phyloP scores from a whole-genome alignment of 768 basidiomycete genomes.

The Russula brevipes region DNA sequence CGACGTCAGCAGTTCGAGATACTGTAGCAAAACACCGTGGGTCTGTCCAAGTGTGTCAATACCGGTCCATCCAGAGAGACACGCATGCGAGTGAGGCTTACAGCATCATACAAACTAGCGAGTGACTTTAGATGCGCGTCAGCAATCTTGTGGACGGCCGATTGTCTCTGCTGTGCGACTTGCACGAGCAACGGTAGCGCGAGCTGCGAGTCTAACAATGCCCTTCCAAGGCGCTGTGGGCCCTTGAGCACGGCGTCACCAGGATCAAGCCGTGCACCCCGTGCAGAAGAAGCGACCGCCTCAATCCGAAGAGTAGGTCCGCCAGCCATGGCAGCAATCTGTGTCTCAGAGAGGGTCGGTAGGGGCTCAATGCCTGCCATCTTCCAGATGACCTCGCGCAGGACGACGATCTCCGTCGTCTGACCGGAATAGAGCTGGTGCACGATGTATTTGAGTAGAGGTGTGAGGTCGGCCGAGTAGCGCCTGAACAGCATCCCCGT shows the following conservation, averaged over 20 bases:
- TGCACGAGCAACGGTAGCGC: constrained; percentile 89
- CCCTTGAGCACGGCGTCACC: constrained; percentile 59
- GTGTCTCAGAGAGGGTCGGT: constrained; percentile 81
- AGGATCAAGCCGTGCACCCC: constrained; percentile 69
- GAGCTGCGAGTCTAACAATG: constrained; percentile 61
- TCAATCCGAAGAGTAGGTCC: constrained; percentile 84
- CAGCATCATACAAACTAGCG: constrained; percentile 83
- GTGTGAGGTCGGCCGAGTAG: constrained; percentile 77
- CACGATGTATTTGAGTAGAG: constrained; percentile 83
- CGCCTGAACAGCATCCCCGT: constrained; percentile 88
- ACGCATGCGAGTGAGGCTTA: constrained; percentile 40
- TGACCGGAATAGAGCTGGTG: constrained; percentile 83
- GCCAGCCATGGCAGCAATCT: constrained; percentile 87
- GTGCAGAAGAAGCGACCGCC: constrained; percentile 72
- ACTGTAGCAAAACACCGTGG: constrained; percentile 89
- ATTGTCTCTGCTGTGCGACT: constrained; percentile 86
- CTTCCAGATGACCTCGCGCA: constrained; percentile 90
- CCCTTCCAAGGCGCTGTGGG: constrained; percentile 60
- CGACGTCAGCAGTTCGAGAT: constrained; percentile 79
- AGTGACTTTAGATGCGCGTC: constrained; percentile 82
- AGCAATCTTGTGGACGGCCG: constrained; percentile 68
- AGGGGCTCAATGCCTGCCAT: constrained; percentile 94
- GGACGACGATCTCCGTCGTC: constrained; percentile 81
- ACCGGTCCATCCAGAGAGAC: neutral
- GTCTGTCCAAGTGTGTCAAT: constrained; percentile 47